Percentiles rank a stretch among this genome's conserved stretches.
phyloP scores from a whole-genome alignment of 2,329 filamentous ascomycete genomes.

The Moelleriella libera region DNA sequence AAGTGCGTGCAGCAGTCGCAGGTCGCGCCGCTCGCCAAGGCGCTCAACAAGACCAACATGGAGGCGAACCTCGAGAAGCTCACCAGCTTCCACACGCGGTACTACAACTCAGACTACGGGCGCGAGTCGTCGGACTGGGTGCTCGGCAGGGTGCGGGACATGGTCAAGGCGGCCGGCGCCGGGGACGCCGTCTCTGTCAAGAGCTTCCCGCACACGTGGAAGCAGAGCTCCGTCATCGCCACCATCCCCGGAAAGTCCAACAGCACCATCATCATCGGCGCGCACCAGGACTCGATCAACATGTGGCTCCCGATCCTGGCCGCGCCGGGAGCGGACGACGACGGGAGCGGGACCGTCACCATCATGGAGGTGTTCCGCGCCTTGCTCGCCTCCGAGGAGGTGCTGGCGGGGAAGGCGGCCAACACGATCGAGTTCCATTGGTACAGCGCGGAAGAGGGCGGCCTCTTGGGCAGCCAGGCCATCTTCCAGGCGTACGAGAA shows the following conservation, averaged over 20 bases:
- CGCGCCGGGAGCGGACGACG: slow-evolving; percentile 89
- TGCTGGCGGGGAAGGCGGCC: slow-evolving; percentile 54
- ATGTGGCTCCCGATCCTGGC: slow-evolving; percentile 73
- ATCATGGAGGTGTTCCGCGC: slow-evolving; percentile 84
- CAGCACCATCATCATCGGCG: slow-evolving; percentile 77
- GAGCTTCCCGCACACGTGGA: slow-evolving; percentile 73
- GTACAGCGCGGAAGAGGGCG: slow-evolving; percentile 86
- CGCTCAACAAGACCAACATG: slow-evolving; percentile 66
- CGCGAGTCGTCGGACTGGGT: slow-evolving; percentile 82
- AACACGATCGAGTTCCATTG: slow-evolving; percentile 96
- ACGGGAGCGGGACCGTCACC: slow-evolving; percentile 84
- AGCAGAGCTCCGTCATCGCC: slow-evolving; percentile 81
- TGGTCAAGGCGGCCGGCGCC: slow-evolving; percentile 58
- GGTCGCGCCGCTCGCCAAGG: slow-evolving; percentile 50
- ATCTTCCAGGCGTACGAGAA: slow-evolving; percentile 76
- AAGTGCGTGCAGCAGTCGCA: slow-evolving; percentile 50
- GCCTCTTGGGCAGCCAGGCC: slow-evolving; percentile 75
- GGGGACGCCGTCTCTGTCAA: slow-evolving; percentile 53
- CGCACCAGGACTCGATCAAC: slow-evolving; percentile 93
- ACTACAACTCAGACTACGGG: slow-evolving; percentile 68
- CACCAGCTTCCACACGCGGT: slow-evolving; percentile 67
- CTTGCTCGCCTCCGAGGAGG: slow-evolving; percentile 57
- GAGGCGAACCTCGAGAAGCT: slow-evolving; percentile 63
- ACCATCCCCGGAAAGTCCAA: slow-evolving; percentile 77
- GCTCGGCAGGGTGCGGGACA: slow-evolving; percentile 55